phyloP scores from a whole-genome alignment of 331 rosid species.

The Rosa hybrid region DNA sequence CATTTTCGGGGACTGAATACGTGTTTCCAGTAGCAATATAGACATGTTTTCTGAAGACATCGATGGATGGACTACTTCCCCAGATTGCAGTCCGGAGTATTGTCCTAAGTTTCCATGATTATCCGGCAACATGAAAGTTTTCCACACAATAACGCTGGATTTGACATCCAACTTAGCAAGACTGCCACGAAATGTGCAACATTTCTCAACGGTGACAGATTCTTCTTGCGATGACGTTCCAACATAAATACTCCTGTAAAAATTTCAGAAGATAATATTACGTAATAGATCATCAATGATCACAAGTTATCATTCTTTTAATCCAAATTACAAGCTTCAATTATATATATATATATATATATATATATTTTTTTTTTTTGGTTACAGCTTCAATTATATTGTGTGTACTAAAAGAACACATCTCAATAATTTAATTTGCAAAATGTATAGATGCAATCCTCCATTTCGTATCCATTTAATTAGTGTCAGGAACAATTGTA shows the following conservation, averaged over 20 bases:
- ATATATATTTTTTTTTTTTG: no score
- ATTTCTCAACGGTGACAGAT: slow-evolving; percentile 15
- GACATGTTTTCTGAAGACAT: slow-evolving; percentile 28
- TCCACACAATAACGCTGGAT: slow-evolving; percentile 35
- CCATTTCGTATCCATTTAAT: no score
- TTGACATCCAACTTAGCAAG: slow-evolving; percentile 25
- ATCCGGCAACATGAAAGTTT: slow-evolving; percentile 42
- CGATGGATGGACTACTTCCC: slow-evolving; percentile 52
- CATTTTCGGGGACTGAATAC: slow-evolving; percentile 44
- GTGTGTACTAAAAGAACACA: no score
- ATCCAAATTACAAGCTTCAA: no score
- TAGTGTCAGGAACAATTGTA: no score
- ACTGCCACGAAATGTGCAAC: slow-evolving; percentile 47
- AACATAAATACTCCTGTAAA: slow-evolving; percentile 17
- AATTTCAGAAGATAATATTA: no score
- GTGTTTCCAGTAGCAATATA: slow-evolving; percentile 62
- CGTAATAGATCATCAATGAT: no score
- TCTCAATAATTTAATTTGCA: no score
- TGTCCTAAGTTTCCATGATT: slow-evolving; percentile 18
- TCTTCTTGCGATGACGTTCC: slow-evolving; percentile 47
- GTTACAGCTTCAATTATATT: no score
- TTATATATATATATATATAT: no score
- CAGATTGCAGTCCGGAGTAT: slow-evolving; percentile 44
- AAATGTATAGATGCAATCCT: no score
- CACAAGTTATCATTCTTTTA: no score